These are phyloP conservation scores for Aspergillus heteromorphus DNA, from an alignment of 495 filamentous ascomycete species.

Conservation along the genomic window DNA sequence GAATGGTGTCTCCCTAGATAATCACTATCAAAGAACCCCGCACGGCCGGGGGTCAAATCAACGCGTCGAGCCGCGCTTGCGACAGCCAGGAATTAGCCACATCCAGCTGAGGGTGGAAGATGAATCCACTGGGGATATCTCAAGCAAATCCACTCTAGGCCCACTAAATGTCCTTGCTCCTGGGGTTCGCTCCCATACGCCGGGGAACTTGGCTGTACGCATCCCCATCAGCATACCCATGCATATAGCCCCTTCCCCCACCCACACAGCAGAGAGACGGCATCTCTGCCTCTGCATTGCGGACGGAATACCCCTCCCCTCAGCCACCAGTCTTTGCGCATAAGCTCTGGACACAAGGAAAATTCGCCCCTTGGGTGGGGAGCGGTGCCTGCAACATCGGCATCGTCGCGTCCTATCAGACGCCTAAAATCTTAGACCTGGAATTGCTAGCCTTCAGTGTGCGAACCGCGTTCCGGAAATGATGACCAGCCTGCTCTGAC, in stretches of 20 bases:
- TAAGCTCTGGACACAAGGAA: background rate
- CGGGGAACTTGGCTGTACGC: slow-evolving; percentile 1
- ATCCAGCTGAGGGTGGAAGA: slow-evolving; percentile 11
- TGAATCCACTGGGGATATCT: slow-evolving; percentile 5
- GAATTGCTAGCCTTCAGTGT: slow-evolving; percentile 6
- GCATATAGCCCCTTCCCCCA: background rate
- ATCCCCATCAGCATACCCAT: background rate
- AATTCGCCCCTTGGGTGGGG: slow-evolving; percentile 8
- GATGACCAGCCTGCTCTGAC: slow-evolving; percentile 16
- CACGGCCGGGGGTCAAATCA: slow-evolving; percentile 9
- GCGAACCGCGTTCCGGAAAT: slow-evolving; percentile 11
- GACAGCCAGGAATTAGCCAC: background rate
- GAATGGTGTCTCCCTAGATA: background rate
- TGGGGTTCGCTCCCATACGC: background rate
- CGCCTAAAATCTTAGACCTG: background rate
- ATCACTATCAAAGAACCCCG: slow-evolving; percentile 6
- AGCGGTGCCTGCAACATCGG: slow-evolving; percentile 7
- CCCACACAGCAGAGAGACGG: background rate
- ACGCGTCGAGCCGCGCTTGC: background rate
- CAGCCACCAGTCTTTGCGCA: slow-evolving; percentile 10
- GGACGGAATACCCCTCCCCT: background rate
- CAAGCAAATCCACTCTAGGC: background rate
- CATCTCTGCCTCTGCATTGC: background rate
- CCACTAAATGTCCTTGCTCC: slow-evolving; percentile 3
- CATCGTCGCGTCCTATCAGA: slow-evolving; percentile 12